Conservation (phyloP, 2,329 filamentous ascomycete genomes). For the Fusarium cyanostomum region DNA sequence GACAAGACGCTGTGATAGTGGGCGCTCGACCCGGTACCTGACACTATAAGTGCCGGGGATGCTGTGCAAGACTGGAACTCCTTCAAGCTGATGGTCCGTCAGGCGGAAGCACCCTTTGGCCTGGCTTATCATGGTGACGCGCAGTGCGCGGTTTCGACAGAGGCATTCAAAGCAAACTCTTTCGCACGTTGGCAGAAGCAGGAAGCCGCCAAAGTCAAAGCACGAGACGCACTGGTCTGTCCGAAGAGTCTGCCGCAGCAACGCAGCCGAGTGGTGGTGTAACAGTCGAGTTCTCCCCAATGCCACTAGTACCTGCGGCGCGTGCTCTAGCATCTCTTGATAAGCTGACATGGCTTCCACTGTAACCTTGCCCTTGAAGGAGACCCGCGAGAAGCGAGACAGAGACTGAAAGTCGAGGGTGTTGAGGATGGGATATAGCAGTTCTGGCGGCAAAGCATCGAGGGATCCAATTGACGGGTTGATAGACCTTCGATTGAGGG, state of each 20-base stretch:
- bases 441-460: constrained; percentile 33
- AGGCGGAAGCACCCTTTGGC: constrained; percentile 33
- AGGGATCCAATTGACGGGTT: constrained; percentile 33
- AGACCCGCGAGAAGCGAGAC: constrained; percentile 37
- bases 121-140: constrained; percentile 20
- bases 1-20: constrained; percentile 18
- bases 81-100: constrained; percentile 15
- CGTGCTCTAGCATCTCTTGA: constrained; percentile 53
- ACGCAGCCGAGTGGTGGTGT: constrained; percentile 19
- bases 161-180: constrained; percentile 43
- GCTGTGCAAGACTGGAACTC: constrained; percentile 13
- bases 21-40: neutral
- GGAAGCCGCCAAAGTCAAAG: constrained; percentile 38
- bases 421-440: constrained; percentile 30
- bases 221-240: constrained; percentile 39
- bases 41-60: constrained; percentile 30
- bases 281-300: constrained; percentile 30
- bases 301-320: constrained; percentile 29
- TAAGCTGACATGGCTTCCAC: constrained; percentile 44
- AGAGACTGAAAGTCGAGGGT: constrained; percentile 39
- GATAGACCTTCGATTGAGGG: neutral
- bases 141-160: constrained; percentile 22
- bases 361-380: constrained; percentile 25
- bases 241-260: constrained; percentile 32
- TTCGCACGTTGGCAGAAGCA: constrained; percentile 44